Evolutionary conservation across 768 basidiomycete species (phyloP), one percentile per base, ranked within the genome.

Genomic region (Leccinum broughii): DNA sequence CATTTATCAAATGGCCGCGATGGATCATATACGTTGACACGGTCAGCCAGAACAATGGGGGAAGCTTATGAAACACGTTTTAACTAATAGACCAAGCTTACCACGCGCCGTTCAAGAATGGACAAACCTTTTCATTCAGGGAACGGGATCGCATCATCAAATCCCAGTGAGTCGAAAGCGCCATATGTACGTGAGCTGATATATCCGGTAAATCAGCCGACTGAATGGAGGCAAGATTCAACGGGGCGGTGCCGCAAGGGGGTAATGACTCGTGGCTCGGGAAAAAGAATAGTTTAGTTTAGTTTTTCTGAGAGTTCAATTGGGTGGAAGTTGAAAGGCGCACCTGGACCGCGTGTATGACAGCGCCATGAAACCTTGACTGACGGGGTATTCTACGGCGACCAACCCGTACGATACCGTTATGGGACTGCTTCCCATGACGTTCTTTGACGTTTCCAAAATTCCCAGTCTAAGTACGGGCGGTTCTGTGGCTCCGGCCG

Each of bases 141-240:
- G 20, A 67, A 69, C 62, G 59, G 58, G 65, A 68, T 64, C 62
- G 54, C 44, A 46, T 46, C 52, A 30, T 26, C 61, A n/a, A 44
- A 63, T 61, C 52, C 52, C 52, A 39, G 15, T 61, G 59, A 68
- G 64, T 54, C 52, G 62, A 58, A 59, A 54, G 56, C 32, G 60
- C 61, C 22, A 59, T 60, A 59, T 37, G 32, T 41, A 59, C 41
- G 32, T 41, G 53, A 46, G 44, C 1, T 37, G 68, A 70, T 70
- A 74, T 74, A 74, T 74, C 72, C 13, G 71, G 72, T 62, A 69
- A 65, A 75, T 75, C 72, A 75, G 72, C 64, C 49, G 62, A 53
- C 15, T 44, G 56, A 30, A 58, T 24, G 56, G 20, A 46, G 51
- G 30, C 58, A 57, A 64, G 59, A 50, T 26, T 26, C 26, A 26